These are phyloP conservation scores for Reutealis trisperma DNA, from an alignment of 345 rosid species.

Conservation along the genomic window DNA sequence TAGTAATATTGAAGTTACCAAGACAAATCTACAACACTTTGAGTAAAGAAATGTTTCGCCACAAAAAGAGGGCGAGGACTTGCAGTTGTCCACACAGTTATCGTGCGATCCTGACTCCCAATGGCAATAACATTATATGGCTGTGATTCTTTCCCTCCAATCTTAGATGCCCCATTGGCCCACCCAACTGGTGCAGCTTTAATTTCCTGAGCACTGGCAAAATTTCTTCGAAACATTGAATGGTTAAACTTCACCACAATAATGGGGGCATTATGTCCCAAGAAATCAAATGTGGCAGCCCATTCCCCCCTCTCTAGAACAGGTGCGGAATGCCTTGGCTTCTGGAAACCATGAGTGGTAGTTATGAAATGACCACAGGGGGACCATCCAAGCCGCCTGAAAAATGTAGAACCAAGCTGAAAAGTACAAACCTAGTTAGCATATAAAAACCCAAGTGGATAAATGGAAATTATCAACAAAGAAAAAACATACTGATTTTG, in stretches of 20 bases:
- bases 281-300: constrained; percentile 95
- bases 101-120: constrained; percentile 99
- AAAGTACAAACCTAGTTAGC: constrained; percentile 33
- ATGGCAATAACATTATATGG: constrained; percentile 95
- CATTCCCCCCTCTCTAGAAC: constrained; percentile 99
- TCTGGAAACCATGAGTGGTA: constrained; percentile 98
- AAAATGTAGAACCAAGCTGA: constrained; percentile 97
- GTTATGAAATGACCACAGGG: constrained; percentile 99
- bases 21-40: constrained; percentile 97
- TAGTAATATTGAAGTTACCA: constrained; percentile 53
- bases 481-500: constrained; percentile 74
- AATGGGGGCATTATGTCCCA: constrained; percentile 97
- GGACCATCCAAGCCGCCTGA: constrained; percentile 99
- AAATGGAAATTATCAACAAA: neutral
- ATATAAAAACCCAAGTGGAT: neutral
- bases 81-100: constrained; percentile 99
- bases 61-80: constrained; percentile 97
- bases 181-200: constrained; percentile 64
- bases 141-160: constrained; percentile 78
- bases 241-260: constrained; percentile 94
- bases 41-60: constrained; percentile 95
- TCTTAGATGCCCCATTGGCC: constrained; percentile 83
- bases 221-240: constrained; percentile 81
- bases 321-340: constrained; percentile 99
- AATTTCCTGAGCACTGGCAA: constrained; percentile 51